Evolutionary conservation across 768 basidiomycete genomes (phyloP).

Genomic region (Pisolithus sp.): DNA sequence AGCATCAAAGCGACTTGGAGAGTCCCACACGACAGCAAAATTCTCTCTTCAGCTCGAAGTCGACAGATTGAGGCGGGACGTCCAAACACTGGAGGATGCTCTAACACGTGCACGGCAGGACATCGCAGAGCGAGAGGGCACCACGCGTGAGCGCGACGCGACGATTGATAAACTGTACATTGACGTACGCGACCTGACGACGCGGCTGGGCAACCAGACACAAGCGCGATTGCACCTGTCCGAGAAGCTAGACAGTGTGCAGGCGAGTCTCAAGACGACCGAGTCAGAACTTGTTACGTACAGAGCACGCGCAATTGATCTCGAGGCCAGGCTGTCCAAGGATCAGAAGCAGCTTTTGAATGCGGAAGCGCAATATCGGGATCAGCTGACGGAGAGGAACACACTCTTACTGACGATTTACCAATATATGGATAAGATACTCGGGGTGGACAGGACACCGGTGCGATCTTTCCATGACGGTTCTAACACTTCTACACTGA

Average conservation of each 20-base stretch:
- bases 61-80: constrained; percentile 78
- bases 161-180: constrained; percentile 69
- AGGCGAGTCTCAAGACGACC: constrained; percentile 52
- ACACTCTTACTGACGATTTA: constrained; percentile 88
- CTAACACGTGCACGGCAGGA: constrained; percentile 65
- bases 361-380: constrained; percentile 77
- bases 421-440: constrained; percentile 91
- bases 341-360: constrained; percentile 68
- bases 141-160: constrained; percentile 62
- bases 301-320: constrained; percentile 58
- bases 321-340: constrained; percentile 76
- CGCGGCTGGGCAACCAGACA: constrained; percentile 75
- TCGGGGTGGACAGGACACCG: constrained; percentile 82
- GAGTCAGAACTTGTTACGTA: constrained; percentile 62
- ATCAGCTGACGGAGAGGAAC: constrained; percentile 91
- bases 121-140: constrained; percentile 57
- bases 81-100: constrained; percentile 76
- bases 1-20: constrained; percentile 75
- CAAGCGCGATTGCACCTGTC: constrained; percentile 81
- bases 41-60: constrained; percentile 88
- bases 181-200: constrained; percentile 75
- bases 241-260: constrained; percentile 80
- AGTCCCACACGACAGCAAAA: constrained; percentile 74
- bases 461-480: constrained; percentile 39
- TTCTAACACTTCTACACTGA: background rate